These are phyloP conservation scores for Hericium rajendrae DNA, from an alignment of 768 basidiomycete genomes.

Conservation along the genomic window DNA sequence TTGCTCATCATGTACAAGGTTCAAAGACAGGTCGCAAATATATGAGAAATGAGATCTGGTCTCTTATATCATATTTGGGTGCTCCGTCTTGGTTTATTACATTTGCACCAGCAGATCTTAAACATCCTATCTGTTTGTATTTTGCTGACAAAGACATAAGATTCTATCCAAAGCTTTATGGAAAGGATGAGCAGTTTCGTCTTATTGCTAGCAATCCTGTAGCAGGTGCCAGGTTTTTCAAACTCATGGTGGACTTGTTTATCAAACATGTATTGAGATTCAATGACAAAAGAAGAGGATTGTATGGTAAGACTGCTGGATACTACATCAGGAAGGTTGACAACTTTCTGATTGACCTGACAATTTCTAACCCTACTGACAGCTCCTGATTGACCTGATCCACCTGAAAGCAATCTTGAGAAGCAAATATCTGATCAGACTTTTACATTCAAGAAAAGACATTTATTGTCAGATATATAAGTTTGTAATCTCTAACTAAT, in stretches of 20 bases:
- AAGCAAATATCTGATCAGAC: no score
- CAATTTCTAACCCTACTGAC: no score
- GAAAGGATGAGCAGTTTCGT: not conserved
- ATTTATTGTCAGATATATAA: no score
- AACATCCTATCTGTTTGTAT: slow-evolving; percentile 12
- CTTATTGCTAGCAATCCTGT: slow-evolving; percentile 9
- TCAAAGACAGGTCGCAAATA: slow-evolving; percentile 8
- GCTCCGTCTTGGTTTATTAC: slow-evolving; percentile 17
- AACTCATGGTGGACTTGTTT: slow-evolving; percentile 11
- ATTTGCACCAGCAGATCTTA: slow-evolving; percentile 15
- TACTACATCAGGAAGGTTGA: no score
- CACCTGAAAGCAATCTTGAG: no score
- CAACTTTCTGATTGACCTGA: no score
- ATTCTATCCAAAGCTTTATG: not conserved
- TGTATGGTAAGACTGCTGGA: slow-evolving; percentile 12
- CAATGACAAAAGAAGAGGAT: not conserved
- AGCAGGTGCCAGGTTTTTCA: slow-evolving; percentile 14
- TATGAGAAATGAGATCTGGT: slow-evolving; percentile 13
- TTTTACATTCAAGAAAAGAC: no score
- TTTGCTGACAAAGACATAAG: slow-evolving; percentile 7
- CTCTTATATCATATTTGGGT: slow-evolving; percentile 8
- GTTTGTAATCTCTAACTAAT: no score
- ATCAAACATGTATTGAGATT: slow-evolving; percentile 4
- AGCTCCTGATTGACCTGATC: no score
- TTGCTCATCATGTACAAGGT: slow-evolving; percentile 9